Evolutionary conservation across 129 eudicot species (phyloP).

Genomic region (Centella asiatica): DNA sequence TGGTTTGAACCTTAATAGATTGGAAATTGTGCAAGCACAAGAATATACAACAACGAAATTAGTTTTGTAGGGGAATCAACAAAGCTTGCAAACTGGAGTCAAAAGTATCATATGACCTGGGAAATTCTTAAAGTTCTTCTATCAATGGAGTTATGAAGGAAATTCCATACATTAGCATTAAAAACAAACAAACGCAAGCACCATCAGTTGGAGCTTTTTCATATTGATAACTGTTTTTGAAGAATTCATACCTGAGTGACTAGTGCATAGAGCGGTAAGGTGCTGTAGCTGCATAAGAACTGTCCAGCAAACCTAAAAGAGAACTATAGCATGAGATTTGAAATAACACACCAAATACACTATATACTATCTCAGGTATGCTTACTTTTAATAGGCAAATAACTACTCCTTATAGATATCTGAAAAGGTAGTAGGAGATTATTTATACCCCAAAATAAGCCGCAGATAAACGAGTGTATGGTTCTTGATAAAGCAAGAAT

Average conservation of each 20-base stretch:
- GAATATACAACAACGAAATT: too few species aligned
- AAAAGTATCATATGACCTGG: too few species aligned
- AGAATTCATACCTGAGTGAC: slow-evolving; percentile 74
- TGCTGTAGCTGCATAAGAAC: slow-evolving; percentile 95
- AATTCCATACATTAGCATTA: too few species aligned
- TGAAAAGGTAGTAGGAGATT: background rate
- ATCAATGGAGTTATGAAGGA: too few species aligned
- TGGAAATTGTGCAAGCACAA: too few species aligned
- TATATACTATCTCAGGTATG: background rate
- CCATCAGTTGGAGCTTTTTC: too few species aligned
- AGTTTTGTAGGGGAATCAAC: too few species aligned
- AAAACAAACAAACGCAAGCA: too few species aligned
- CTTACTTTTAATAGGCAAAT: background rate
- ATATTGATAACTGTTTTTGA: background rate
- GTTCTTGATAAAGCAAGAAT: slow-evolving; percentile 86
- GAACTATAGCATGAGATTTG: background rate
- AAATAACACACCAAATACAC: background rate
- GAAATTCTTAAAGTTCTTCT: too few species aligned
- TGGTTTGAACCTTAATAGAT: too few species aligned
- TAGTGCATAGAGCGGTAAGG: slow-evolving; percentile 92
- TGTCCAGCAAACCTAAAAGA: slow-evolving; percentile 75
- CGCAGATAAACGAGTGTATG: slow-evolving; percentile 76
- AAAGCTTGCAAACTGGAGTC: too few species aligned
- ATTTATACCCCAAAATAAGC: slow-evolving; percentile 60
- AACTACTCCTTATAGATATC: background rate